Base-by-base conservation (phyloP, 2,329 filamentous ascomycete species). In the Aspergillus pseudoviridinutans region DNA sequence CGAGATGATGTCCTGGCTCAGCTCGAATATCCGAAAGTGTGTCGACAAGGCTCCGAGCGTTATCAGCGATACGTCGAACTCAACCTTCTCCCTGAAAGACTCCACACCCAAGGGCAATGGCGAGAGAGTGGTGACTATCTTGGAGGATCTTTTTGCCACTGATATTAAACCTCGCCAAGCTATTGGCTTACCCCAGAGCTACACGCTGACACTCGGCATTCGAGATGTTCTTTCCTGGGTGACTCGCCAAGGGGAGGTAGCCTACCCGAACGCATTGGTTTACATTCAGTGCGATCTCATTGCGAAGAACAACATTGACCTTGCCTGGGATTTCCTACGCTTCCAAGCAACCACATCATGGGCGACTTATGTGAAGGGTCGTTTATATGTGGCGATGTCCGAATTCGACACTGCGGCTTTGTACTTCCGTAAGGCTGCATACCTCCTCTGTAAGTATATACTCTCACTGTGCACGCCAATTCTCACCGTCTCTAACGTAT, bases 401-500 rank as follows among this genome's bases (percentile, higher is more conserved):
- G 88, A 96, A 68, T 87, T 87, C 70, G 83, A 85, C 57, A 80
- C 84, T 42, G 93, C 94, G 55, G 84, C 90, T 28, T 78, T 84
- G 28, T 84, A 86, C 68, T 97, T 99, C 74, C 87, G 87, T 64
- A 93, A 89, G 70, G 90, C 92, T 58, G 90, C 91, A 22, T 88
- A 90, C 66, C 87, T 88, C 56, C 85, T 96, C 73, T 87, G 91
- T 92, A 83, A 79, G 88, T 81, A 54, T 42, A n/a, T 54, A 25
- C 22, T 41, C 25, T 27, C n/a, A 56, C 27, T n/a, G n/a, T 10
- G 8, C 14, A 44, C 35, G 14, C 47, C 22, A 20, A 22, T 49
- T n/a, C 0, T 27, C 7, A 38, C 12, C 22, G 58, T 50, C 25
- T 54, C 68, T 72, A 60, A 70, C 56, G 8, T 50, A 46, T 41